Base-by-base conservation (phyloP, 805 yeast species). In the Metschnikowia picachoensis region DNA sequence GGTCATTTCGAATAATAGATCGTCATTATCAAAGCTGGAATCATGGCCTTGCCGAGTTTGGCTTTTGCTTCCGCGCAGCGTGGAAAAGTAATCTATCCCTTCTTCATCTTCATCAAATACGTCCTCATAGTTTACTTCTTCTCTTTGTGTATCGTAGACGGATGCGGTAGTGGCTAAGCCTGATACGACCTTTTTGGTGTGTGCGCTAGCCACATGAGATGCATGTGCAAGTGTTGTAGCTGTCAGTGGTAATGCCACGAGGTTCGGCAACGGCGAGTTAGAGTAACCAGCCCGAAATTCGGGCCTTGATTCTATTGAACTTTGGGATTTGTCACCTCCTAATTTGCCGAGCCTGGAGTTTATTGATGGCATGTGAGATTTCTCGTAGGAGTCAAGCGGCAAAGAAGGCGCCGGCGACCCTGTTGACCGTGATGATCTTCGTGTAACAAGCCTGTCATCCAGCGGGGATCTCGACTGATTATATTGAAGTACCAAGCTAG, bases 21-120 rank as follows among this genome's bases (percentile, higher is more conserved):
- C 59, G 36, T 55, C 59, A 40, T 51, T 48, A 29, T 55, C 59
- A 38, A 37, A 55, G 35, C 54, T 51, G 41, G 46, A 30, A 10
- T 52, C 51, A 13, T 39, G 46, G 13, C 25, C 37, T 7, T 36
- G 32, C 10, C 44, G 28, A 4, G 35, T 27, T 32, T 30, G 47
- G 10, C 25, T 35, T 34, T 41, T 38, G 17, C 13, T 25, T 25
- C 29, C 44, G 7, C 37, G 49, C 37, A 30, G 39, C 25, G 43
- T 28, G 20, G 42, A 30, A 16, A 39, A 50, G 30, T 48, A 55
- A 20, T 55, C 51, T 11, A 39, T 20, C 10, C 51, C 52, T 27
- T 79, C 83, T 33, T 76, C 79, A 35, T 68, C 74, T 44, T 70
- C 75, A 16, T 70, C 76, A 56, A 71, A 72, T 17, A 71, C 75